phyloP scores from a whole-genome alignment of 768 basidiomycete species.

The Dioszegia hungarica region DNA sequence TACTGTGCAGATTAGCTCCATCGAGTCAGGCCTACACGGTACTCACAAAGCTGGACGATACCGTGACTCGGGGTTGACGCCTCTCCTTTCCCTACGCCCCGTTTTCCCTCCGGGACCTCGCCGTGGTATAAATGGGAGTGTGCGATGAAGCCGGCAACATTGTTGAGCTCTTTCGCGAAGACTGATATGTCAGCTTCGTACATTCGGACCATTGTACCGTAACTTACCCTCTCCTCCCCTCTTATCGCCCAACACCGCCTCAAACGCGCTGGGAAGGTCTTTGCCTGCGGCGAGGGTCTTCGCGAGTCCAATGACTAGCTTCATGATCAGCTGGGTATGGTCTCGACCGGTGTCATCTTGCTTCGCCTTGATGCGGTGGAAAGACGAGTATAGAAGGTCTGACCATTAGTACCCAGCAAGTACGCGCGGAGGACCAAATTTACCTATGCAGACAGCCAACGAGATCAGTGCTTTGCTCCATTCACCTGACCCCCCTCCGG shows the following conservation, averaged over 20 bases:
- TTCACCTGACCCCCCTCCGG: background rate
- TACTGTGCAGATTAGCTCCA: background rate
- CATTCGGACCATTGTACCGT: background rate
- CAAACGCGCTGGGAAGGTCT: background rate
- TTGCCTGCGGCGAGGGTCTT: slow-evolving; percentile 4
- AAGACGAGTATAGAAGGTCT: slow-evolving; percentile 9
- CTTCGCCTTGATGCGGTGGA: background rate
- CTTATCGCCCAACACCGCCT: background rate
- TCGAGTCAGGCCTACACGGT: background rate
- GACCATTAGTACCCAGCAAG: background rate
- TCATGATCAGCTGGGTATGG: background rate
- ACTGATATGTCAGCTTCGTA: background rate
- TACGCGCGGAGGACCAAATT: background rate
- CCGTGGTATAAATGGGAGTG: no score
- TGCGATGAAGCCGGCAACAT: background rate
- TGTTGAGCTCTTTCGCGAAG: background rate
- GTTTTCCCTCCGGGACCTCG: no score
- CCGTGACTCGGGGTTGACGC: background rate
- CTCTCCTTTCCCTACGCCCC: no score
- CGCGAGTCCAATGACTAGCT: background rate
- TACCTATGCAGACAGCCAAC: slow-evolving; percentile 20
- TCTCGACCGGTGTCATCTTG: background rate
- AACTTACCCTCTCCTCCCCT: background rate
- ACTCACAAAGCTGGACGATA: background rate
- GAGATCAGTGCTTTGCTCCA: slow-evolving; percentile 22